Percentiles rank a stretch among this genome's conserved stretches.
Conservation (phyloP, 164 flowering plant genomes). For the Macadamia integrifolia region DNA sequence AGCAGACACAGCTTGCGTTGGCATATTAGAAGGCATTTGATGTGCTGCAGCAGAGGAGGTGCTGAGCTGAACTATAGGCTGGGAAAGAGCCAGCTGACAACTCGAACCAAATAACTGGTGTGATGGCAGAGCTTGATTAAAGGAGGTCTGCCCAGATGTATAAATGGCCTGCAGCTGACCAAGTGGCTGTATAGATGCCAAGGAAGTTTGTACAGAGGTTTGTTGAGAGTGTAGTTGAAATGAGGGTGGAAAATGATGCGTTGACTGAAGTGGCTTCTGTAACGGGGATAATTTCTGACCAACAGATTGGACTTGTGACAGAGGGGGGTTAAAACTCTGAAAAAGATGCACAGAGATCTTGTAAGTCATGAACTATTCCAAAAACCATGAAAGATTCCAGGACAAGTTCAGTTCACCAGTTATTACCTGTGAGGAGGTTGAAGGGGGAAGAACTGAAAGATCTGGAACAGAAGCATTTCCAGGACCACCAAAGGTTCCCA, state of each 20-base stretch:
- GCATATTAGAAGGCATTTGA: conserved; percentile 32
- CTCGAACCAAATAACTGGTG: conserved; percentile 34
- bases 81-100: conserved; percentile 53
- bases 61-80: conserved; percentile 43
- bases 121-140: conserved; percentile 39
- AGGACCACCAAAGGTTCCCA: conserved; percentile 35
- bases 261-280: conserved; percentile 55
- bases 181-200: conserved; percentile 26
- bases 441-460: conserved; percentile 32
- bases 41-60: conserved; percentile 36
- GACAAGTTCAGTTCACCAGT: not conserved
- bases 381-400: not conserved
- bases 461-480: conserved; percentile 38
- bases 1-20: conserved; percentile 27
- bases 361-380: not conserved
- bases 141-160: conserved; percentile 35
- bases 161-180: conserved; percentile 38
- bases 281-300: conserved; percentile 60
- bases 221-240: conserved; percentile 45
- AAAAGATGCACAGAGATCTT: not conserved
- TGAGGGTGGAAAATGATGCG: conserved; percentile 53
- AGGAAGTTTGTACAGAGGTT: conserved; percentile 31
- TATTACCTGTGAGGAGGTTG: conserved; percentile 44
- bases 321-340: conserved; percentile 43
- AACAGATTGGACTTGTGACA: conserved; percentile 35